Conservation (phyloP, 768 basidiomycete genomes). For the Rubroboletus satanas region DNA sequence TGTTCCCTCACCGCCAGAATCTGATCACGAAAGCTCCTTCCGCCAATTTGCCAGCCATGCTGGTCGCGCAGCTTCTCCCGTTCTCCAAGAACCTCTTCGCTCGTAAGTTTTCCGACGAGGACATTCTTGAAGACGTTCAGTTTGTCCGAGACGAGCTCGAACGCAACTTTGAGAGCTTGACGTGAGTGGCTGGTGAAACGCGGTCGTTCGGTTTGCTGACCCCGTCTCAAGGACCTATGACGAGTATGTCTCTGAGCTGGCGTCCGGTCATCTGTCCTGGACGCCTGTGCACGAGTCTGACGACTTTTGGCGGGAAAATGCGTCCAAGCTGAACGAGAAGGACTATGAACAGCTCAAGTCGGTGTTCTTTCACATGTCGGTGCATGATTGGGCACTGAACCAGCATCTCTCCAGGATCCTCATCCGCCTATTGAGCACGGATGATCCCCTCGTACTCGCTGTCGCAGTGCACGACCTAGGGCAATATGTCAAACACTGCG, state of each 20-base stretch:
- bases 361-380: background rate
- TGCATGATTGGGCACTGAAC: background rate
- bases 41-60: slow-evolving; percentile 89
- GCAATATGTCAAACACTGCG: slow-evolving; percentile 89
- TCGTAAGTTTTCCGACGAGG: slow-evolving; percentile 94
- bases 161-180: slow-evolving; percentile 80
- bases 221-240: slow-evolving; percentile 74
- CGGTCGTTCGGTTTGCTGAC: background rate
- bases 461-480: slow-evolving; percentile 93
- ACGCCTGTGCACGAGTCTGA: slow-evolving; percentile 95
- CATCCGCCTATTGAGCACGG: slow-evolving; percentile 62
- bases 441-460: slow-evolving; percentile 76
- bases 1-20: slow-evolving; percentile 48
- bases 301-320: slow-evolving; percentile 98
- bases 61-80: slow-evolving; percentile 81
- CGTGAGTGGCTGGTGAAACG: slow-evolving; percentile 47
- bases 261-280: slow-evolving; percentile 91
- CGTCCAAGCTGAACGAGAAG: slow-evolving; percentile 76
- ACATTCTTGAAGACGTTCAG: slow-evolving; percentile 86
- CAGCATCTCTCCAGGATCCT: slow-evolving; percentile 51
- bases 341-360: slow-evolving; percentile 86
- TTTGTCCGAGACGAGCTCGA: slow-evolving; percentile 87
- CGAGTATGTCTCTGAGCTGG: slow-evolving; percentile 88
- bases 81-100: slow-evolving; percentile 79
- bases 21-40: slow-evolving; percentile 84